These are phyloP conservation scores for Hypomyces perniciosus DNA, from an alignment of 2,329 filamentous ascomycete species.

Conservation along the genomic window DNA sequence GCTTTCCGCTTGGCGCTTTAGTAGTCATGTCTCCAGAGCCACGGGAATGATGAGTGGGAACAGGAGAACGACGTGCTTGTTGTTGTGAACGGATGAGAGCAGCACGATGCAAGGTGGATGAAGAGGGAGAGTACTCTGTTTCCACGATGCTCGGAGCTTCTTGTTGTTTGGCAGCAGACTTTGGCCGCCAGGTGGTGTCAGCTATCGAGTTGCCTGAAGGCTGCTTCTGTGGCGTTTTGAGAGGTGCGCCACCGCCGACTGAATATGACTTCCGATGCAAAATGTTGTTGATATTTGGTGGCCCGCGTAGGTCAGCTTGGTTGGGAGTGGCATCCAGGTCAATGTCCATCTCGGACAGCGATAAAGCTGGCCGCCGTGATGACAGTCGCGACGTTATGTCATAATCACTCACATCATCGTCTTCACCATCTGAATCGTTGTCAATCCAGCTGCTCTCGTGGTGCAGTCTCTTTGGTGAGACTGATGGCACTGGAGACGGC, in stretches of 20 bases:
- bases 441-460: conserved; percentile 34
- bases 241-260: no score
- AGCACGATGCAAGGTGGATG: not conserved
- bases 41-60: not conserved
- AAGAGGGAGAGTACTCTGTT: no score
- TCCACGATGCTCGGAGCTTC: no score
- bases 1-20: not conserved
- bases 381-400: not conserved
- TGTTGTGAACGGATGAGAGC: not conserved
- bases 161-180: not conserved
- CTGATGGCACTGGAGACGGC: not conserved
- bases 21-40: not conserved
- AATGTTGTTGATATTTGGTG: no score
- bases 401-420: conserved; percentile 14
- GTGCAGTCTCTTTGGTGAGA: conserved; percentile 11
- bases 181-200: not conserved
- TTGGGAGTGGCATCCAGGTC: no score
- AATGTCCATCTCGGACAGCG: not conserved
- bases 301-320: no score
- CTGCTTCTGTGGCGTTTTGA: not conserved
- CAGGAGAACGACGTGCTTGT: not conserved
- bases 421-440: conserved; percentile 29
- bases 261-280: no score
- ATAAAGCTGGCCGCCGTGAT: not conserved
- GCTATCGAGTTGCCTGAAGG: not conserved